Evolutionary conservation across 345 rosid species (phyloP).

Genomic region (Citrus sp.): DNA sequence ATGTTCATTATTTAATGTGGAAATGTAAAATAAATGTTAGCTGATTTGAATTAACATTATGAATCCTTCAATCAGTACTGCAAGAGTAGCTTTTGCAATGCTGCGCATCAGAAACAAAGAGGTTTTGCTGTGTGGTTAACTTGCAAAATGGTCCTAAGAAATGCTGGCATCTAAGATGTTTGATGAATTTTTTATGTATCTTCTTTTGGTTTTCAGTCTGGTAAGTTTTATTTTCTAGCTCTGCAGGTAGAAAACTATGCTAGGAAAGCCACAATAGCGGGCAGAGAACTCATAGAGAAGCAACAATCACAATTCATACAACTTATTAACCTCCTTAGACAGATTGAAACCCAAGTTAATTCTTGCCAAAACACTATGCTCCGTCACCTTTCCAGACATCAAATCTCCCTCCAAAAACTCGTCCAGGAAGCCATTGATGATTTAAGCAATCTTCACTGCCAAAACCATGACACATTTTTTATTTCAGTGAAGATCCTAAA

Average conservation of each 20-base stretch:
- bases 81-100: background rate
- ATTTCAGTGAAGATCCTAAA: conserved; percentile 41
- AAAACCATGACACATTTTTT: conserved; percentile 36
- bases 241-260: conserved; percentile 42
- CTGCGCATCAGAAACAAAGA: background rate
- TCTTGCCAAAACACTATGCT: conserved; percentile 37
- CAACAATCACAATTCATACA: conserved; percentile 41
- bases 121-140: background rate
- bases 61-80: background rate
- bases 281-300: conserved; percentile 42
- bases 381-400: conserved; percentile 30
- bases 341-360: conserved; percentile 48
- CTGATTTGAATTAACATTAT: background rate
- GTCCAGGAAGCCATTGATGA: conserved; percentile 34
- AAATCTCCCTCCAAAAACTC: conserved; percentile 32
- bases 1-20: too few species aligned
- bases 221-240: background rate
- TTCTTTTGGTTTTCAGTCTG: background rate
- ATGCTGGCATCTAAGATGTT: background rate
- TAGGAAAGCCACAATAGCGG: conserved; percentile 29
- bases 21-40: background rate
- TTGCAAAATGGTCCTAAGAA: background rate
- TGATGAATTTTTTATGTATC: background rate
- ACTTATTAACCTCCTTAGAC: conserved; percentile 45
- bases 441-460: conserved; percentile 24